phyloP scores from a whole-genome alignment of 1,284 basidiomycete genomes.

The Sparassis latifolia region DNA sequence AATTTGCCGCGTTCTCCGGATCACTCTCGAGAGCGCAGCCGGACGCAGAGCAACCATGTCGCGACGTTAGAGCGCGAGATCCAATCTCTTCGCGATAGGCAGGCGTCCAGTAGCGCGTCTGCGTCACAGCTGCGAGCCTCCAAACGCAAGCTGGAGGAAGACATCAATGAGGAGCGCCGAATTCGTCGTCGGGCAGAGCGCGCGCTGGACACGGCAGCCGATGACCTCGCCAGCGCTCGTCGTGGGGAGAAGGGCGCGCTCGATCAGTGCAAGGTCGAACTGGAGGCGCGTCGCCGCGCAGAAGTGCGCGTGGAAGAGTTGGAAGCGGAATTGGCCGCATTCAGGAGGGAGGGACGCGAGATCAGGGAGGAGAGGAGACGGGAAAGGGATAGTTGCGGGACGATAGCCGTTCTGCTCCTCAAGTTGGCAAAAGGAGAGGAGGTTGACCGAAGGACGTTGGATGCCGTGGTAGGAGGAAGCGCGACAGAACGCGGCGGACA shows the following conservation, averaged over 20 bases:
- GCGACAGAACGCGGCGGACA: no score
- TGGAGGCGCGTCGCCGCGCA: conserved; percentile 32
- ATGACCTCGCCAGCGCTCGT: conserved; percentile 28
- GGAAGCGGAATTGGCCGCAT: conserved; percentile 6
- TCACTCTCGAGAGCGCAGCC: not conserved
- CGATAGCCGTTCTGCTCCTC: conserved; percentile 15
- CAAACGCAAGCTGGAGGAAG: conserved; percentile 44
- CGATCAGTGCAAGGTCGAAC: conserved; percentile 34
- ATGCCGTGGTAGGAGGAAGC: no score
- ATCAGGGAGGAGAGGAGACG: conserved; percentile 8
- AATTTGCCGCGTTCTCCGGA: not conserved
- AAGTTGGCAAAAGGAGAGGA: conserved; percentile 19
- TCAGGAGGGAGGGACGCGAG: conserved; percentile 3
- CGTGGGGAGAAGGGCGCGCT: conserved; percentile 32
- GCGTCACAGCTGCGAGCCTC: conserved; percentile 28
- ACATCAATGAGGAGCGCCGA: conserved; percentile 33
- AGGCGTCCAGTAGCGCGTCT: conserved; percentile 22
- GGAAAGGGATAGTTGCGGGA: conserved; percentile 17
- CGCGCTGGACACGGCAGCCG: conserved; percentile 29
- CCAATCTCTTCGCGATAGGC: conserved; percentile 32
- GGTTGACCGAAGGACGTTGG: not conserved
- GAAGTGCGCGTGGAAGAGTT: conserved; percentile 27
- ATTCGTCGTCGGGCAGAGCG: conserved; percentile 37
- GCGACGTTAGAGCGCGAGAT: conserved; percentile 34
- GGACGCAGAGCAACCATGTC: conserved; percentile 3